Evolutionary conservation across 225 moss, liverwort and hornwort genomes (phyloP), one percentile per base, ranked within the genome.

Genomic region (Marchantia polymorpha): DNA sequence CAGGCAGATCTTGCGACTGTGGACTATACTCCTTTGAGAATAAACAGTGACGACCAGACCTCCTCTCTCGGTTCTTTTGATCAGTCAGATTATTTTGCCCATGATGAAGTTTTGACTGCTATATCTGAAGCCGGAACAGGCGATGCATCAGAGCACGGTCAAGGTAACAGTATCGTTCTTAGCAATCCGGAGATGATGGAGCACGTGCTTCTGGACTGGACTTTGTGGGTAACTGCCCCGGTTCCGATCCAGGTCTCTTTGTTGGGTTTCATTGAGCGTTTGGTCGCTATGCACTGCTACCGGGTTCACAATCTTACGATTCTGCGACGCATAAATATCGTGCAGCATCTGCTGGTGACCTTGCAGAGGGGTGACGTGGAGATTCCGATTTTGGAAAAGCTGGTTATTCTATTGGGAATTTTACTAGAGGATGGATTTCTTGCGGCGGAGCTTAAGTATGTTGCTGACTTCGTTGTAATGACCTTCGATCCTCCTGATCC

Each of bases 401-500:
- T 99, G 60, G 93, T 91, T 52, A 91, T 92, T 16, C 90, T 99
- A n/a, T 77, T 99, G 65, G 89, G 91, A 20, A 85, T 91, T 73
- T 85, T 91, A 68, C 82, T 99, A 82, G 91, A 93, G 77, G 93
- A 99, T 79, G 99, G 93, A 49, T 93, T 92, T 55, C 77, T 99
- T 53, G 77, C 89, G 67, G 80, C 91, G 65, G 99, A 99, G 83
- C 93, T 99, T 72, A 95, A 95, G 77, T 82, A 88, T 81, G 95
- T 95, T 79, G 90, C 95, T 64, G 95, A 99, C 83, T 99, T 99
- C 85, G 93, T 95, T 31, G 85, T 99, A 56, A 99, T 99, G 99
- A 99, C 99, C 71, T 99, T 99, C 79, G 93, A 99, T 73, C 99
- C 99, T 31, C 87, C 91, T 55, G 87, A 90, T 82, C 84, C 87